Evolutionary conservation across 331 rosid species (phyloP), one percentile per base, ranked within the genome.

Genomic region (Saraca asoca): DNA sequence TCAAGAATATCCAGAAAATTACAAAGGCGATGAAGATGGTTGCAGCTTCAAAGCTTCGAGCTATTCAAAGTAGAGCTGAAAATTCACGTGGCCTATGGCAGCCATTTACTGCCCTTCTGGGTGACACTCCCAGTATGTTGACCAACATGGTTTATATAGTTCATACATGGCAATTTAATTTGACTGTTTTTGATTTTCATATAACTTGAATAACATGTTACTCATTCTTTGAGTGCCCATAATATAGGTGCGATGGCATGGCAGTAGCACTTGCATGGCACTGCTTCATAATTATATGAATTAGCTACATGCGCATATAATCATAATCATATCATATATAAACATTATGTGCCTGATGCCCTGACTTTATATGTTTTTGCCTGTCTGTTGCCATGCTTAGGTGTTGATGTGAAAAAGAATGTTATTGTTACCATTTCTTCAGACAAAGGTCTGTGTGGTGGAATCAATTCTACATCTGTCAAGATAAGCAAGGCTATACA

Each of bases 21-120:
- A 94, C 99, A 9, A 94, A 94, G 86, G 99, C 99, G 12, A 94
- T 94, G 99, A 94, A 94, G 73, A 94, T 94, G 99, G 99, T 94
- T 85, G 99, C 99, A 69, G 99, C 99, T 5, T 94, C 99, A 13
- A 94, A 90, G 81, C 86, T 94, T 10, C 73, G 97, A 10, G 99
- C 95, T 31, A 82, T 94, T 78, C 99, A 94, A 78, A 69, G 78
- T 53, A 83, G 77, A 75, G 73, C 99, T 72, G 97, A 94, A 80
- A 90, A 90, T 39, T 94, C 99, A 0, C 96, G 98, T 58, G 97
- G 99, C 54, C 69, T 94, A 29, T 94, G 99, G 99, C 97, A 94
- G 77, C 99, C 99, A 37, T 94, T 90, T 46, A 88, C 96, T 5
- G 99, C 99, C 10, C 99, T 94, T 78, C 85, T 90, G 29, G 95